These are phyloP conservation scores for Penicillium occitanis DNA, from an alignment of 2,329 filamentous ascomycete genomes.

Conservation along the genomic window DNA sequence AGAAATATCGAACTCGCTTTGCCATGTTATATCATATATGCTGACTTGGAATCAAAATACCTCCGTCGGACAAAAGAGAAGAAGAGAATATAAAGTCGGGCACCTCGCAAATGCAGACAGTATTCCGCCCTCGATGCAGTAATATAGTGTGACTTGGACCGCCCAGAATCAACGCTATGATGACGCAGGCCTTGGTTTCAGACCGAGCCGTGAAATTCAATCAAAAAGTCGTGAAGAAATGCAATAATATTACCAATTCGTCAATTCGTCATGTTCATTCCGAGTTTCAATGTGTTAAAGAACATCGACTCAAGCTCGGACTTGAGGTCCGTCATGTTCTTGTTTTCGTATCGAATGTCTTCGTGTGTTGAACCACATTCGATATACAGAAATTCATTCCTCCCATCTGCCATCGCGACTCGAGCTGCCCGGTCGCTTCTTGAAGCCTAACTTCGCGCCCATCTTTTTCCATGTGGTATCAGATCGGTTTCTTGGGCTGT, in stretches of 20 bases:
- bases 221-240: slow-evolving; percentile 3
- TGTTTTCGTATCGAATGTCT: not conserved
- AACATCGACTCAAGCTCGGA: not conserved
- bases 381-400: slow-evolving; percentile 9
- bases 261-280: slow-evolving; percentile 17
- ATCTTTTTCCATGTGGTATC: slow-evolving; percentile 56
- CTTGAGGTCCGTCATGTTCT: not conserved
- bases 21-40: slow-evolving; percentile 5
- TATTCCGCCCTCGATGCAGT: slow-evolving; percentile 8
- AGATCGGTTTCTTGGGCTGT: slow-evolving; percentile 43
- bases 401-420: slow-evolving; percentile 30
- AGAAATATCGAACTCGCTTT: not conserved
- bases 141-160: slow-evolving; percentile 6
- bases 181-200: slow-evolving; percentile 3
- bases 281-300: not conserved
- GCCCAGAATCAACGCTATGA: not conserved
- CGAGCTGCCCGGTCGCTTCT: slow-evolving; percentile 31
- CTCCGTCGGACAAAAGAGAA: not conserved
- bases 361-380: not conserved
- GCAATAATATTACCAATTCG: slow-evolving; percentile 3
- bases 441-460: slow-evolving; percentile 51
- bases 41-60: slow-evolving; percentile 10
- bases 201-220: not conserved
- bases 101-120: slow-evolving; percentile 17
- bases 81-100: not conserved